Evolutionary conservation across 331 rosid genomes (phyloP).

Genomic region (Ulmus americana): DNA sequence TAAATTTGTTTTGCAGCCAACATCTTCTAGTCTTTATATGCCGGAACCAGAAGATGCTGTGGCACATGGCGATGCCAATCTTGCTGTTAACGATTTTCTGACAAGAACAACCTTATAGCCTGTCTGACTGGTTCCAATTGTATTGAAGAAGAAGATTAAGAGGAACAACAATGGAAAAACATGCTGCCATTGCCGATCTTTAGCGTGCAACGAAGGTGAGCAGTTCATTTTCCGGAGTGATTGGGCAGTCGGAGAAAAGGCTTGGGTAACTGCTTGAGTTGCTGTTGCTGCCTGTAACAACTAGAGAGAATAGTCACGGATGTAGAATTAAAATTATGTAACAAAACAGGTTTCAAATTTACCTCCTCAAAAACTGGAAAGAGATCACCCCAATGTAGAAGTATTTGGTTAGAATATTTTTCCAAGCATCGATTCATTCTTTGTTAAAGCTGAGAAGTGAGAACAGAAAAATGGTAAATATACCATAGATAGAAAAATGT

Average conservation of each 20-base stretch:
- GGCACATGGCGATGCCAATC: conserved; percentile 87
- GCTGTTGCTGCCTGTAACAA: conserved; percentile 17
- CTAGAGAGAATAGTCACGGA: conserved; percentile 21
- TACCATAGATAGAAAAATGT: not conserved
- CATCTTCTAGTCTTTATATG: conserved; percentile 60
- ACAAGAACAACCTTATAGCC: conserved; percentile 54
- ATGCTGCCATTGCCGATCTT: conserved; percentile 25
- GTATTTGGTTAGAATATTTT: not conserved
- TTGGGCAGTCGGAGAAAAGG: conserved; percentile 15
- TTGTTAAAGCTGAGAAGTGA: conserved; percentile 14
- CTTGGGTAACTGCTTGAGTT: conserved; percentile 16
- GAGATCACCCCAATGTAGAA: conserved; percentile 9
- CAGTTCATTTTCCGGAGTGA: not conserved
- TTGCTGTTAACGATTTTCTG: conserved; percentile 83
- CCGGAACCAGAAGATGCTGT: conserved; percentile 96
- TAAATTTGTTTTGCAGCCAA: conserved; percentile 49
- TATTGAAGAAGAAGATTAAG: conserved; percentile 20
- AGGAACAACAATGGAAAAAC: conserved; percentile 26
- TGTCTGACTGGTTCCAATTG: conserved; percentile 25
- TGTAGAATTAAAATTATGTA: conserved; percentile 16
- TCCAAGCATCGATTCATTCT: conserved; percentile 24
- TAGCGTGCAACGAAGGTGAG: conserved; percentile 15
- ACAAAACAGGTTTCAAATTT: not conserved
- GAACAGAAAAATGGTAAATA: conserved; percentile 24
- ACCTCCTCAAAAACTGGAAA: not conserved